Conservation (phyloP, 2,329 filamentous ascomycete genomes). For the Pseudogymnoascus pannorum region DNA sequence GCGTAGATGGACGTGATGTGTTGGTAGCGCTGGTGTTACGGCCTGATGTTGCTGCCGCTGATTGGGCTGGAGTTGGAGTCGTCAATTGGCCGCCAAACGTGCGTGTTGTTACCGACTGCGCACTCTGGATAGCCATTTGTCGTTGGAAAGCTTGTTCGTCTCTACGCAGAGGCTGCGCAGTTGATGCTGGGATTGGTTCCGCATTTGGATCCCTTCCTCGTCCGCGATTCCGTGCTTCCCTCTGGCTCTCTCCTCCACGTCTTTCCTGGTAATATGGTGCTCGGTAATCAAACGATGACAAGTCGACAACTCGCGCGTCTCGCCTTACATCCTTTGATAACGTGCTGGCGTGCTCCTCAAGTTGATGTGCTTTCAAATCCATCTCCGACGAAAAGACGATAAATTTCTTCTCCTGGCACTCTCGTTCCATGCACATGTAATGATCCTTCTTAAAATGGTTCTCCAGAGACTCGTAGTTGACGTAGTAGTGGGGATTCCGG, state of each 20-base stretch:
- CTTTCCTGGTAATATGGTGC: slow-evolving; percentile 58
- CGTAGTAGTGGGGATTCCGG: slow-evolving; percentile 75
- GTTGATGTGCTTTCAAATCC: slow-evolving; percentile 88
- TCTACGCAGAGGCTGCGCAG: slow-evolving; percentile 70
- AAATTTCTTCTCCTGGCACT: slow-evolving; percentile 95
- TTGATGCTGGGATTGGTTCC: slow-evolving; percentile 68
- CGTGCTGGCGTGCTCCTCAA: slow-evolving; percentile 72
- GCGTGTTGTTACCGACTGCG: slow-evolving; percentile 70
- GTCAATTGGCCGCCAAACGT: slow-evolving; percentile 82
- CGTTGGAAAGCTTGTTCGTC: slow-evolving; percentile 89
- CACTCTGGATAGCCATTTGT: slow-evolving; percentile 83
- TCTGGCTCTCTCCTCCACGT: slow-evolving; percentile 38
- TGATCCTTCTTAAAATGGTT: slow-evolving; percentile 83
- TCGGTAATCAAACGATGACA: slow-evolving; percentile 77
- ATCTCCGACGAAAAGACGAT: slow-evolving; percentile 93
- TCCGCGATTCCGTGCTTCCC: slow-evolving; percentile 39
- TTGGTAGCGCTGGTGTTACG: neutral
- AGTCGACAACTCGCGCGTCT: slow-evolving; percentile 78
- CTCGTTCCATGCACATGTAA: slow-evolving; percentile 73
- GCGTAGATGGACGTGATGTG: neutral
- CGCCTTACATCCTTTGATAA: slow-evolving; percentile 76
- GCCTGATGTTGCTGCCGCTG: slow-evolving; percentile 10
- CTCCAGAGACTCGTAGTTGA: slow-evolving; percentile 80
- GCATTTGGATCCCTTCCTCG: slow-evolving; percentile 82
- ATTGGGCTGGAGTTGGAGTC: slow-evolving; percentile 38